phyloP scores from a whole-genome alignment of 1,284 basidiomycete species.

The Apiotrichum porosum region DNA sequence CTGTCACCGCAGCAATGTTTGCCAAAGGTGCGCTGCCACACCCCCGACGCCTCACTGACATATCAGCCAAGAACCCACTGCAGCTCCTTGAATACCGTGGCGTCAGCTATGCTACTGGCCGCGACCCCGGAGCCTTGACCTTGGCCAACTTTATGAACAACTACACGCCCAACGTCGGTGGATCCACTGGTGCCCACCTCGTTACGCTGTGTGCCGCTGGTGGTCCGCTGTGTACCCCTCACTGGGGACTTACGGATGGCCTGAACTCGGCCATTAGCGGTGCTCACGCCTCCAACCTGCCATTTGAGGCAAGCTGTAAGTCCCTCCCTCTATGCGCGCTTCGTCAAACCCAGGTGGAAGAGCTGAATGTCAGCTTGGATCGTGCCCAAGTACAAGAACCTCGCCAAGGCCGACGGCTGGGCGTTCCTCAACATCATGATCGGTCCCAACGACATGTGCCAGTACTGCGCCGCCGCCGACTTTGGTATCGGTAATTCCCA shows the following conservation, averaged over 20 bases:
- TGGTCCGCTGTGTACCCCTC: constrained; percentile 9
- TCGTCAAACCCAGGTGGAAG: no score
- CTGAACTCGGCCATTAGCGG: constrained; percentile 39
- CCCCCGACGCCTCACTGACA: no score
- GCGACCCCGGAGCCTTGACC: constrained; percentile 37
- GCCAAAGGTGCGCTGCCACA: constrained; percentile 20
- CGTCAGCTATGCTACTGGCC: constrained; percentile 41
- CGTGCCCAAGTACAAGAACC: constrained; percentile 27
- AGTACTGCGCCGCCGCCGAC: constrained; percentile 37
- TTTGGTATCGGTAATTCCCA: constrained; percentile 28
- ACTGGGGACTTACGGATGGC: constrained; percentile 26
- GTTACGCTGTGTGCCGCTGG: constrained; percentile 6
- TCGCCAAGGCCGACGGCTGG: constrained; percentile 30
- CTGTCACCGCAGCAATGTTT: constrained; percentile 44
- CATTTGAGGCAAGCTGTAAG: not conserved
- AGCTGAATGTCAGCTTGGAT: constrained; percentile 37
- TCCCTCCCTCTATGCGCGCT: no score
- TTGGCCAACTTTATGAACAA: constrained; percentile 33
- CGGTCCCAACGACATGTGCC: constrained; percentile 46
- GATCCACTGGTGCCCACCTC: constrained; percentile 25
- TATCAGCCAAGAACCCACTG: constrained; percentile 26
- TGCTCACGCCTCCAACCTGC: constrained; percentile 21
- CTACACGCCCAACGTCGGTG: constrained; percentile 23
- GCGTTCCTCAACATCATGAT: constrained; percentile 44
- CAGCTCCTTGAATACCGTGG: constrained; percentile 36